phyloP scores from a whole-genome alignment of 2,329 filamentous ascomycete species.

The Botrytis byssoidea region DNA sequence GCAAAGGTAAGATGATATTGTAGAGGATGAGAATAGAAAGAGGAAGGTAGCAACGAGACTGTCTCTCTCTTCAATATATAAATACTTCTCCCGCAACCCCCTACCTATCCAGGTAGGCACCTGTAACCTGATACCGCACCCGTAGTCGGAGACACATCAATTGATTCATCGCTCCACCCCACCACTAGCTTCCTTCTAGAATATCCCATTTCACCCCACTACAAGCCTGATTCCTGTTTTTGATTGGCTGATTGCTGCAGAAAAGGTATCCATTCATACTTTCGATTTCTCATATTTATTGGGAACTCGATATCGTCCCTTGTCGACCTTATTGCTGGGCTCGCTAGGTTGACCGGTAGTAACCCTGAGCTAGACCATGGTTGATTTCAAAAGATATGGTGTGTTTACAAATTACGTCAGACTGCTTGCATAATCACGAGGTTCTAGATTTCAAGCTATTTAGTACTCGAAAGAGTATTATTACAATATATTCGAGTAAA shows the following conservation, averaged over 20 bases:
- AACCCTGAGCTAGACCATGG: neutral
- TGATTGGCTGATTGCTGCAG: neutral
- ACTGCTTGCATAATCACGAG: constrained; percentile 9
- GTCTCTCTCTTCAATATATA: neutral
- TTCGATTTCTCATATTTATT: neutral
- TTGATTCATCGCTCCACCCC: neutral
- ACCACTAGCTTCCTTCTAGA: constrained; percentile 4
- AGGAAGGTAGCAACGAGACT: neutral
- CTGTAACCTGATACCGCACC: constrained; percentile 4
- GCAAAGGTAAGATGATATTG: too few relatives aligned
- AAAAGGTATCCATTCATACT: neutral
- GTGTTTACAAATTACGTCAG: constrained; percentile 10
- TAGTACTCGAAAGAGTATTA: too few relatives aligned
- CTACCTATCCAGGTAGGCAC: neutral
- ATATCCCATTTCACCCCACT: neutral
- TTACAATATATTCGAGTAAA: too few relatives aligned
- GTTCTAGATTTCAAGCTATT: neutral
- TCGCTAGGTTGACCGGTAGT: neutral
- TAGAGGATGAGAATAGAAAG: neutral
- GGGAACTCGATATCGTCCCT: neutral
- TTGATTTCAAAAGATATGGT: constrained; percentile 10
- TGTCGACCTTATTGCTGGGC: neutral
- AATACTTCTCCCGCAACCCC: neutral
- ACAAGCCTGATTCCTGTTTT: neutral
- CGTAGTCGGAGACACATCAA: constrained; percentile 8